A percentile compares a stretch with the other conserved stretches of the same genome.
phyloP scores from a whole-genome alignment of 1,284 basidiomycete species.

The Volvariella volvacea region DNA sequence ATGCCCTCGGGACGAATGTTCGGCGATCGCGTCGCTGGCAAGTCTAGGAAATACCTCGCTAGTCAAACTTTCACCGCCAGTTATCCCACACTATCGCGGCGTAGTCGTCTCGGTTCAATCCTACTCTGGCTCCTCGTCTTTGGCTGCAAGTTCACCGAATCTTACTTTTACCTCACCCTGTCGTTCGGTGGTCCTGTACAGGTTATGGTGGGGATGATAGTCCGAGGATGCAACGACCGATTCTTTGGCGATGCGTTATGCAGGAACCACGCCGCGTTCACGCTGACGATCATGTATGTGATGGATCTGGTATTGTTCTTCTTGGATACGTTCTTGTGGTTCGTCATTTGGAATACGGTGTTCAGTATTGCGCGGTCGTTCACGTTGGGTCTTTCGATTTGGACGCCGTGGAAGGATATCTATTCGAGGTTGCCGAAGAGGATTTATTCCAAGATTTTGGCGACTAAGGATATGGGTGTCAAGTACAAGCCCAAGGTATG shows the following conservation, averaged over 20 bases:
- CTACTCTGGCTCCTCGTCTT: slow-evolving; percentile 88
- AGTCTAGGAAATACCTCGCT: slow-evolving; percentile 91
- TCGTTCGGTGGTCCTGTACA: slow-evolving; percentile 89
- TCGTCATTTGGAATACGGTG: slow-evolving; percentile 93
- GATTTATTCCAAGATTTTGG: slow-evolving; percentile 92
- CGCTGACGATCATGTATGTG: slow-evolving; percentile 92
- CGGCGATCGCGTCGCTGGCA: slow-evolving; percentile 91
- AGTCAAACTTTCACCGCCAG: slow-evolving; percentile 96
- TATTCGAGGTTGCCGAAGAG: slow-evolving; percentile 93
- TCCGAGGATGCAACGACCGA: slow-evolving; percentile 81
- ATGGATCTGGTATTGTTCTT: slow-evolving; percentile 96
- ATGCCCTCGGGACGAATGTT: slow-evolving; percentile 93
- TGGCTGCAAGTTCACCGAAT: slow-evolving; percentile 88
- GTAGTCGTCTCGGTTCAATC: slow-evolving; percentile 74
- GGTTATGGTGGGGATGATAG: slow-evolving; percentile 88
- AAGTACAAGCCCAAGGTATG: slow-evolving; percentile 92
- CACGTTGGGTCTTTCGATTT: slow-evolving; percentile 86
- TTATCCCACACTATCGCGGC: slow-evolving; percentile 68
- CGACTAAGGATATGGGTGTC: slow-evolving; percentile 92
- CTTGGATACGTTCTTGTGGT: slow-evolving; percentile 97
- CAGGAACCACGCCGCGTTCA: slow-evolving; percentile 84
- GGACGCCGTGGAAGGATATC: slow-evolving; percentile 97
- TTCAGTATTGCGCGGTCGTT: slow-evolving; percentile 90
- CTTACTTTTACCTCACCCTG: slow-evolving; percentile 92
- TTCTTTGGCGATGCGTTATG: slow-evolving; percentile 77